Conservation (phyloP, 805 yeast genomes). For the Naumovozyma castellii region DNA sequence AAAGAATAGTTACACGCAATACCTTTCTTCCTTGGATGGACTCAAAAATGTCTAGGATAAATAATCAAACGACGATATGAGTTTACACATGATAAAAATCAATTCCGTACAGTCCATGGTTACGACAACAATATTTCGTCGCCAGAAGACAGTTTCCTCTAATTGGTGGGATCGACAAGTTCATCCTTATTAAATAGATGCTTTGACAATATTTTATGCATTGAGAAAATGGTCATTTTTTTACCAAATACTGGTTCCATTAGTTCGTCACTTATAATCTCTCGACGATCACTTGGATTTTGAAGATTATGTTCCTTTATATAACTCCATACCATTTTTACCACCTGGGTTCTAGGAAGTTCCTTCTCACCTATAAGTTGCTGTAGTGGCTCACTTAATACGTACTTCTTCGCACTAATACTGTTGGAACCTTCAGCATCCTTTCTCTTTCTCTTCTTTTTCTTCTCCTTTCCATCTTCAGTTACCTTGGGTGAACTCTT, state of each 20-base stretch:
- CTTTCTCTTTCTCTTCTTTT: slow-evolving; percentile 5
- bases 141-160: too few species aligned
- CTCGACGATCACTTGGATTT: slow-evolving; percentile 56
- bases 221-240: slow-evolving; percentile 46
- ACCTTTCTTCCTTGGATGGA: too few species aligned
- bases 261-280: slow-evolving; percentile 53
- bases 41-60: too few species aligned
- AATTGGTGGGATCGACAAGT: slow-evolving; percentile 3
- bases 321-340: slow-evolving; percentile 60
- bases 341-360: slow-evolving; percentile 60
- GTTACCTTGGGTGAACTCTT: slow-evolving; percentile 9
- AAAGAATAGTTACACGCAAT: too few species aligned
- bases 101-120: too few species aligned
- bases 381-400: slow-evolving; percentile 44
- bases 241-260: slow-evolving; percentile 52
- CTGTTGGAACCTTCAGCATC: slow-evolving; percentile 25
- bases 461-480: slow-evolving; percentile 8
- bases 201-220: slow-evolving; percentile 44
- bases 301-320: slow-evolving; percentile 55
- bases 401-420: slow-evolving; percentile 33
- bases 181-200: slow-evolving; percentile 38
- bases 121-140: too few species aligned
- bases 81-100: too few species aligned
- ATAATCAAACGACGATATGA: too few species aligned
- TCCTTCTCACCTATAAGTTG: slow-evolving; percentile 38